These are phyloP conservation scores for Sesbania bispinosa DNA, from an alignment of 306 rosid genomes.

Conservation along the genomic window DNA sequence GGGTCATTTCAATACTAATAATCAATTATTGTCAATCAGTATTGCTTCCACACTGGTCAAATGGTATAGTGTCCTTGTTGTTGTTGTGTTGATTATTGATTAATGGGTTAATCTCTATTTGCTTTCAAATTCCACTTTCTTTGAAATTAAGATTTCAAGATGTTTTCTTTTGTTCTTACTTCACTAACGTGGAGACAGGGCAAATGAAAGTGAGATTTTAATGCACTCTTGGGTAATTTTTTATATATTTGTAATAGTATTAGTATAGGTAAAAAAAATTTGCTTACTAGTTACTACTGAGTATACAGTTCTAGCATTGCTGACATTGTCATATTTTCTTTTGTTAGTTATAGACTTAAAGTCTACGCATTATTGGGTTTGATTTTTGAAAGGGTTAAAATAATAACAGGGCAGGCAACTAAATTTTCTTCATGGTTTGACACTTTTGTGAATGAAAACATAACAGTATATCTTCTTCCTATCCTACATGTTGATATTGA, in stretches of 20 bases:
- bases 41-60: conserved; percentile 14
- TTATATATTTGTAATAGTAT: background rate
- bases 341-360: conserved; percentile 12
- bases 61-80: conserved; percentile 19
- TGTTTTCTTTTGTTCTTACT: background rate
- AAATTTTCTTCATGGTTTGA: conserved; percentile 9
- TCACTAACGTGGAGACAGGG: background rate
- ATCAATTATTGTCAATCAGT: background rate
- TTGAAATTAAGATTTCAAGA: conserved; percentile 9
- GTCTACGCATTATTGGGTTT: conserved; percentile 23
- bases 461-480: background rate
- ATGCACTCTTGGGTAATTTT: background rate
- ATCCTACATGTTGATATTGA: conserved; percentile 6
- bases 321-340: conserved; percentile 26
- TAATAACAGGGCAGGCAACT: conserved; percentile 33
- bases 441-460: background rate
- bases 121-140: background rate
- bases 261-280: background rate
- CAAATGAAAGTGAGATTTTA: background rate
- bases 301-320: conserved; percentile 5
- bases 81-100: background rate
- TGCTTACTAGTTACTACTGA: background rate
- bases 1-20: background rate
- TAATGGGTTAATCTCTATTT: background rate
- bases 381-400: conserved; percentile 15